Evolutionary conservation across 805 yeast species (phyloP).

Genomic region (Isabelozyma rhagii): DNA sequence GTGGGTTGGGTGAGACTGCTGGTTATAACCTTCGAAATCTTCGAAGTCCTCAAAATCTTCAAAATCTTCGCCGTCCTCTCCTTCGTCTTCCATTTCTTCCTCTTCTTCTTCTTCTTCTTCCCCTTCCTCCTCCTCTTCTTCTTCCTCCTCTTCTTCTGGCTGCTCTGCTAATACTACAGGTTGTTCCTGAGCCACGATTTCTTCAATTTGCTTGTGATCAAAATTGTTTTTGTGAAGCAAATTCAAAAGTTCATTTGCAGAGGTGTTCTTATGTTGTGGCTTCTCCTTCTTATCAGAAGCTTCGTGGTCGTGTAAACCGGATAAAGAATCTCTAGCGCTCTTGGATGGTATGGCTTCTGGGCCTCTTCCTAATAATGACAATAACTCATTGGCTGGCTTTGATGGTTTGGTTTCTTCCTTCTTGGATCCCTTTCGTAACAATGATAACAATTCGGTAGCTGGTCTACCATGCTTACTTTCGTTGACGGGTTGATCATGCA

Average conservation of each 20-base stretch:
- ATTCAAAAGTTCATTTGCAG: slow-evolving; percentile 12
- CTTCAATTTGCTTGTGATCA: not conserved
- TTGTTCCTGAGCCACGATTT: not conserved
- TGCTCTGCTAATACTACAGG: not conserved
- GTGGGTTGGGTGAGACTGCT: slow-evolving; percentile 14
- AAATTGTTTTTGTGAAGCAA: slow-evolving; percentile 4
- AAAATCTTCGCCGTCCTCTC: slow-evolving; percentile 12
- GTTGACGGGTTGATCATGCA: slow-evolving; percentile 2
- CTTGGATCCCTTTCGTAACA: slow-evolving; percentile 9
- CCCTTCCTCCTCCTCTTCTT: slow-evolving; percentile 4
- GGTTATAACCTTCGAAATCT: slow-evolving; percentile 31
- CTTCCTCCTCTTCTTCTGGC: slow-evolving; percentile 7
- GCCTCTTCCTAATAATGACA: slow-evolving; percentile 8
- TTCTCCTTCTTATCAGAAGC: not conserved
- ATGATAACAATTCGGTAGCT: slow-evolving; percentile 11
- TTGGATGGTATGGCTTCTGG: slow-evolving; percentile 2
- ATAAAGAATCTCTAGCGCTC: slow-evolving; percentile 13
- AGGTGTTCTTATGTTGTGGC: not conserved
- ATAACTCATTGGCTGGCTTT: slow-evolving; percentile 8
- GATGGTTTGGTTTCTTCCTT: not conserved
- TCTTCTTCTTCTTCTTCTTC: not conserved
- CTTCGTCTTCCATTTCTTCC: slow-evolving; percentile 10
- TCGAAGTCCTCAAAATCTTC: slow-evolving; percentile 30
- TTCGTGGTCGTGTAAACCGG: slow-evolving; percentile 1
- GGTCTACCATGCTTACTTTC: slow-evolving; percentile 5